Conservation (phyloP, 805 yeast species). For the Spencermartinsiella europaea region DNA sequence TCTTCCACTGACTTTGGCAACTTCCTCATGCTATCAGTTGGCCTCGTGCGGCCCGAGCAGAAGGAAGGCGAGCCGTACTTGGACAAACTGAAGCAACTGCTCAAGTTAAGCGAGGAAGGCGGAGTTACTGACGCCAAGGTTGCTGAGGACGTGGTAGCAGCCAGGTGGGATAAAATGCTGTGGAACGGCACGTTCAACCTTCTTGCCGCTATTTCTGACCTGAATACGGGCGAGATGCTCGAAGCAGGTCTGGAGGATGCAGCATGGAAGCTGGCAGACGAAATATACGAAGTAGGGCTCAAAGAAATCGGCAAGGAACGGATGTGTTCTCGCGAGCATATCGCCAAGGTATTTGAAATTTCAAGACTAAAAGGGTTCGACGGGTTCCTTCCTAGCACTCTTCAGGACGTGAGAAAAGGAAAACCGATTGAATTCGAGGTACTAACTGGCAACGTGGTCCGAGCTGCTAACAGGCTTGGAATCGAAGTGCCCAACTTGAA, state of each 20-base stretch:
- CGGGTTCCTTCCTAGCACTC: slow-evolving; percentile 16
- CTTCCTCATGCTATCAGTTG: slow-evolving; percentile 4
- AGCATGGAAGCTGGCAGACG: slow-evolving; percentile 2
- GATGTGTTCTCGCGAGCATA: not conserved
- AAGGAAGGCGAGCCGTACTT: not conserved
- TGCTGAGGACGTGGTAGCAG: slow-evolving; percentile 7
- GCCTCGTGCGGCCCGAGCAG: slow-evolving; percentile 6
- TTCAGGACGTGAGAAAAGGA: slow-evolving; percentile 18
- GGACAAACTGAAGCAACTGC: slow-evolving; percentile 3
- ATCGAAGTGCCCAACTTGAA: slow-evolving; percentile 13
- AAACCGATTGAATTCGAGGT: slow-evolving; percentile 14
- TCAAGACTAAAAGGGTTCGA: slow-evolving; percentile 1
- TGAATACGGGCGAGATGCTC: slow-evolving; percentile 8
- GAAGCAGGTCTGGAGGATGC: slow-evolving; percentile 7
- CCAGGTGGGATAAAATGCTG: slow-evolving; percentile 14
- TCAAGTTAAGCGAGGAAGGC: slow-evolving; percentile 2
- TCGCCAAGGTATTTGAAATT: slow-evolving; percentile 1
- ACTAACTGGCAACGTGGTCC: slow-evolving; percentile 11
- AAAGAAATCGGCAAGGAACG: slow-evolving; percentile 5
- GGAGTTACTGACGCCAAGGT: slow-evolving; percentile 1
- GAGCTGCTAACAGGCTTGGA: slow-evolving; percentile 10
- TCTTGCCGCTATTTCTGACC: slow-evolving; percentile 11
- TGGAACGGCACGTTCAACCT: slow-evolving; percentile 16
- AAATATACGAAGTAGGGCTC: slow-evolving; percentile 13
- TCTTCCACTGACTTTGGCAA: slow-evolving; percentile 7